phyloP scores from a whole-genome alignment of 2,329 filamentous ascomycete genomes.

The Trichoderma harzianum region DNA sequence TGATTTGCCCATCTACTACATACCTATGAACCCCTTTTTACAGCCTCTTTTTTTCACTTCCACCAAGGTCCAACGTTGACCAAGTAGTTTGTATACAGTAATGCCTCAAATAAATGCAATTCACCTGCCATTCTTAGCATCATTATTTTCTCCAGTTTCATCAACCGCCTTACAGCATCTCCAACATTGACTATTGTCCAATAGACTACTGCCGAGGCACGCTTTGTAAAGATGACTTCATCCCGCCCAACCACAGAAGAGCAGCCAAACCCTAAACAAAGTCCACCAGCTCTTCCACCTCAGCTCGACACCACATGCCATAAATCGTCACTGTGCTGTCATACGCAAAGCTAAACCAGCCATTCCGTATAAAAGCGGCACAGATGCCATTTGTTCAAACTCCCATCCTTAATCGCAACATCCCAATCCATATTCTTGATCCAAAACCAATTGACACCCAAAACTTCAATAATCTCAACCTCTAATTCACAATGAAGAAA shows the following conservation, averaged over 20 bases:
- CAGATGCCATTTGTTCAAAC: not conserved
- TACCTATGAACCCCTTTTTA: too few species aligned
- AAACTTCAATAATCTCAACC: not conserved
- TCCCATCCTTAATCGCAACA: not conserved
- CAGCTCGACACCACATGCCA: not conserved
- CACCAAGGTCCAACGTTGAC: not conserved
- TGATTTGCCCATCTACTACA: not conserved
- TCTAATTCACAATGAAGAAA: not conserved
- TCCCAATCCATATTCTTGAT: not conserved
- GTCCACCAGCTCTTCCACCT: too few species aligned
- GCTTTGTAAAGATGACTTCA: not conserved
- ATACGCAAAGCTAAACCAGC: not conserved
- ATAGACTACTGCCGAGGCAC: not conserved
- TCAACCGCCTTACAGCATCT: not conserved
- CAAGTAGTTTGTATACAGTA: too few species aligned
- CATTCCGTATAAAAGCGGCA: not conserved
- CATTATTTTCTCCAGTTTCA: not conserved
- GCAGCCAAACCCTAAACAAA: not conserved
- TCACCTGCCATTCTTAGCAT: not conserved
- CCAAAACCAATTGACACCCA: not conserved
- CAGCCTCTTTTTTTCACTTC: not conserved
- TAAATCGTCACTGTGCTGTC: slow-evolving; percentile 8
- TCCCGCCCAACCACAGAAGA: not conserved
- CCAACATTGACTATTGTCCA: not conserved
- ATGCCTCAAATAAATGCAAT: too few species aligned